Base-by-base conservation (phyloP, 2,329 filamentous ascomycete species). In the Ascochyta lentis region DNA sequence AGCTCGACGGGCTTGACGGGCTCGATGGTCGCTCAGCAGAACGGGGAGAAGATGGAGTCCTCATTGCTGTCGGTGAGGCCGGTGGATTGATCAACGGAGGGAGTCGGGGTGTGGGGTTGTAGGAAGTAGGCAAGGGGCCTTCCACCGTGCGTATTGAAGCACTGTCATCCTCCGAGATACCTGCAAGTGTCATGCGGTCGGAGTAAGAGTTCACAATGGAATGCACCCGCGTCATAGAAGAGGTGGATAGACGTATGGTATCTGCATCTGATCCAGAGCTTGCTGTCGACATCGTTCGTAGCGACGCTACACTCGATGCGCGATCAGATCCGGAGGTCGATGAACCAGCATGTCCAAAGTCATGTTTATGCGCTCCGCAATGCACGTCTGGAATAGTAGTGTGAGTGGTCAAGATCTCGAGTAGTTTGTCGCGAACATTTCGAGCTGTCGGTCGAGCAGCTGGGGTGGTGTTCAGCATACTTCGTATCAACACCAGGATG, bases 381-480 rank as follows among this genome's bases (percentile, higher is more conserved):
- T 77, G 74, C 12, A 75, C 65, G 24, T 69, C 63, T 8, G 67
- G 65, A 44, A 76, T 73, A 1, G 63, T 63, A 1, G 73, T 72
- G 27, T 69, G 61, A 16, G 67, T 65, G 24, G 65, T 56, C 10
- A 76, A 53, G 16, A 76, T 71, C 5, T 70, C 69, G 2, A 71
- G 60, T 6, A 77, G 51, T 22, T 70, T 69, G 48, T 79, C 75
- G 8, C 77, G 72, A 6, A 81, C 77, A 46, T 75, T 73, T 13
- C 71, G 62, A 7, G 78, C 78, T 2, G 69, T 70, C 1, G 79
- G 80, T 16, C 80, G 72, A 6, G 76, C 59, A 22, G 62, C 65
- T 0, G 79, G 77, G 8, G 76, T 75, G 52, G 68, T 73, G 49
- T 66, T 71, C 45, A 81, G 65, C 78, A 81, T 82, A 16, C 60